Base-by-base conservation (phyloP, 352 stramenopile species). In the Peronospora farinosa region DNA sequence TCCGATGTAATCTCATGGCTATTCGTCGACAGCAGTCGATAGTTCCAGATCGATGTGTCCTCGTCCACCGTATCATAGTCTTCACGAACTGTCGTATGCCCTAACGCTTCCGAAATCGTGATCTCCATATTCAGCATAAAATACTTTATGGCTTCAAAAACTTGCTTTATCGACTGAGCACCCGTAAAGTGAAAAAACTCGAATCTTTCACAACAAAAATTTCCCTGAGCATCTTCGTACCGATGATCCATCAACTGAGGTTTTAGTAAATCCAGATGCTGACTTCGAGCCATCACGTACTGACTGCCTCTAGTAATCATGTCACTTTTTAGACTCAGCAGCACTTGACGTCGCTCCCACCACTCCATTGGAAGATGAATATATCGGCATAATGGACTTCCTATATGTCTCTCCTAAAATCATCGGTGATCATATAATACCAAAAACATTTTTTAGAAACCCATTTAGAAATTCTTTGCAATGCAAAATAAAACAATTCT, bases 51-150 rank as follows among this genome's bases (percentile, higher is more conserved):
- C 2, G 33, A 59, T 2, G 51, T 44, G 12, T 61, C 57, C 9
- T 67, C 59, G 8, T 54, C 48, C n/a, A 57, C 32, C 10, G 31
- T 61, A 21, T 78, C 67, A 28, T 77, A 67, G 44, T 84, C 69
- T 47, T 86, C 72, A 0, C 67, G 64, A 10, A 84, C 37, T 19
- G 71, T 81, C 7, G 73, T 60, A 35, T 82, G 51, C 8, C 71
- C 71, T 7, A 85, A 40, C 11, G 60, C 40, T 43, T 80, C 71
- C 2, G 70, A 77, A 15, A 86, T 72, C 3, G 51, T 72, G 42
- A 83, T 84, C 46, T 86, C 70, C 60, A 84, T 72, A 27, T 78
- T 81, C 11, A 67, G 30, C 38, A 72, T 62, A 55, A 72, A 79
- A 12, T 59, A 71, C 8, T 69, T 40, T 7, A 80, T 49, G 9